A percentile compares a stretch with the other conserved stretches of the same genome.
Conservation (phyloP, 345 rosid genomes). For the Kernera saxatilis region DNA sequence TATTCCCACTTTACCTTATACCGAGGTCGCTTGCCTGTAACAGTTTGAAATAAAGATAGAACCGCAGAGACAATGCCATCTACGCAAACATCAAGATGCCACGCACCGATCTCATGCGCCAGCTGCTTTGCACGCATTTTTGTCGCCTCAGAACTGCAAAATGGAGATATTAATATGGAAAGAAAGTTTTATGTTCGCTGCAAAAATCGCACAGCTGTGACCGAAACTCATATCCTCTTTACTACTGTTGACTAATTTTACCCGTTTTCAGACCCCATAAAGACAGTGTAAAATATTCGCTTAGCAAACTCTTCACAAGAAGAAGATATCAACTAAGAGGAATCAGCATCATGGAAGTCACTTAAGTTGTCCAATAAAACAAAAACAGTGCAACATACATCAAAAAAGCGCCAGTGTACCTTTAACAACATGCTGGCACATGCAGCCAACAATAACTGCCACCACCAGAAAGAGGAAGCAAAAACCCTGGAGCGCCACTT, state of each 20-base stretch:
- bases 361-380: background rate
- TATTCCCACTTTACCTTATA: slow-evolving; percentile 51
- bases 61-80: slow-evolving; percentile 80
- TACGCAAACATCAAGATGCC: slow-evolving; percentile 88
- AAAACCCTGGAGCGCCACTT: slow-evolving; percentile 96
- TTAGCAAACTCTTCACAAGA: slow-evolving; percentile 66
- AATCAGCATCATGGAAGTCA: background rate
- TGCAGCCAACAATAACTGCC: slow-evolving; percentile 98
- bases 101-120: slow-evolving; percentile 85
- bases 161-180: background rate
- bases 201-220: too few species aligned
- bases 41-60: slow-evolving; percentile 66
- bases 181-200: background rate
- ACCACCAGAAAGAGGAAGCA: slow-evolving; percentile 99
- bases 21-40: slow-evolving; percentile 74
- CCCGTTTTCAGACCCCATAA: slow-evolving; percentile 98
- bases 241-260: slow-evolving; percentile 18
- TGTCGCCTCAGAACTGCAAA: slow-evolving; percentile 68
- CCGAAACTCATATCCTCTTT: background rate
- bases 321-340: slow-evolving; percentile 2
- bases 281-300: slow-evolving; percentile 86
- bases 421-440: slow-evolving; percentile 97
- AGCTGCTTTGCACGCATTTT: slow-evolving; percentile 69
- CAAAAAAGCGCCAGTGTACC: too few species aligned
- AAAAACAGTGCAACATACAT: background rate